These are phyloP conservation scores for Eutrema japonicum DNA, from an alignment of 345 rosid genomes.

Conservation along the genomic window DNA sequence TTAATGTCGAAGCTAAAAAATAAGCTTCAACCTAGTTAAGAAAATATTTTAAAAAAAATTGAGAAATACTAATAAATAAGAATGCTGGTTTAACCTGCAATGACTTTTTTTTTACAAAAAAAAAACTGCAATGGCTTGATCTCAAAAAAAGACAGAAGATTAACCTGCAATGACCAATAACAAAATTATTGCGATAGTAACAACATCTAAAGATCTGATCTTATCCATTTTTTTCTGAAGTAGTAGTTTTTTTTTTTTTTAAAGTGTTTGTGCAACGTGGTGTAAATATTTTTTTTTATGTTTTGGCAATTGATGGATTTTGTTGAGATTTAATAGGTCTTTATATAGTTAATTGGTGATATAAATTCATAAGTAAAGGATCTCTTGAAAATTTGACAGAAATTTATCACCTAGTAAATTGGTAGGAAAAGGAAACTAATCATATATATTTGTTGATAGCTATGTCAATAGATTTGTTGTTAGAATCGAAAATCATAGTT, in stretches of 20 bases:
- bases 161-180: not conserved
- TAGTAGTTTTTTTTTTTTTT: not conserved
- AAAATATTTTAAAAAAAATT: no score
- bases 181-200: not conserved
- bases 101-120: no score
- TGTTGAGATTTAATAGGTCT: conserved; percentile 4
- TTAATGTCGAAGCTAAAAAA: no score
- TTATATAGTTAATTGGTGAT: conserved; percentile 18
- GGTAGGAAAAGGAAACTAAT: not conserved
- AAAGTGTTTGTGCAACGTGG: not conserved
- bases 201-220: conserved; percentile 2
- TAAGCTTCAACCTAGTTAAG: not conserved
- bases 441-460: no score
- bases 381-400: not conserved
- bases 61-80: no score
- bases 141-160: not conserved
- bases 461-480: no score
- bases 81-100: no score
- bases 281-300: not conserved
- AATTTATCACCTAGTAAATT: not conserved
- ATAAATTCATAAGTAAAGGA: not conserved
- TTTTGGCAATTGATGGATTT: not conserved
- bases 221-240: not conserved
- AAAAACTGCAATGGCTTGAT: no score
- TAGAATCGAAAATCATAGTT: no score